Evolutionary conservation across 345 rosid species (phyloP).

Genomic region (Litchi chinensis): DNA sequence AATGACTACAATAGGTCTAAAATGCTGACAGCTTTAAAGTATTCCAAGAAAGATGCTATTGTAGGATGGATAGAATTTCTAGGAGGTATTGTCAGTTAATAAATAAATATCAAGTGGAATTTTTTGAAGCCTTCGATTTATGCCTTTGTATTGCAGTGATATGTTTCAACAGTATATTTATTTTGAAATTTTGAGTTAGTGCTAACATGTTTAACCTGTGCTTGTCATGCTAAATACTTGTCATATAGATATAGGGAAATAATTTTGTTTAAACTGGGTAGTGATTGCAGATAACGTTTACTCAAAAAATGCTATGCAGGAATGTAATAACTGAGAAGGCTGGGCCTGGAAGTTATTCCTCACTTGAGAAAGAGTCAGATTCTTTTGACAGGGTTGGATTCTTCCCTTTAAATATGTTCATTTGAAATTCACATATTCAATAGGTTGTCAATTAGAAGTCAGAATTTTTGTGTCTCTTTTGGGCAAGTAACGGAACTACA

Average conservation of each 20-base stretch:
- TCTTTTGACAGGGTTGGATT: conserved; percentile 80
- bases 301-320: conserved; percentile 49
- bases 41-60: background rate
- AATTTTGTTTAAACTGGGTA: conserved; percentile 11
- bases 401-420: conserved; percentile 12
- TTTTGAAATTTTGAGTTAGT: background rate
- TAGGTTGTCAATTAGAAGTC: background rate
- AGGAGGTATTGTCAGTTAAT: background rate
- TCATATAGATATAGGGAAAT: background rate
- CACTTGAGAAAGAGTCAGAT: conserved; percentile 47
- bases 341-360: conserved; percentile 29
- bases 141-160: background rate
- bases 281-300: conserved; percentile 14
- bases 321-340: conserved; percentile 45
- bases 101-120: background rate
- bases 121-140: background rate
- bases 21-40: background rate
- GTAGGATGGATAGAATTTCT: background rate
- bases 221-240: background rate
- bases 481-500: background rate
- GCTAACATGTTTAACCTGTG: background rate
- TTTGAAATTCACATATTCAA: background rate
- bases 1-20: background rate
- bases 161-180: background rate
- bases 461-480: background rate